Evolutionary conservation across 2,329 filamentous ascomycete species (phyloP).

Genomic region (Mycogone perniciosa): DNA sequence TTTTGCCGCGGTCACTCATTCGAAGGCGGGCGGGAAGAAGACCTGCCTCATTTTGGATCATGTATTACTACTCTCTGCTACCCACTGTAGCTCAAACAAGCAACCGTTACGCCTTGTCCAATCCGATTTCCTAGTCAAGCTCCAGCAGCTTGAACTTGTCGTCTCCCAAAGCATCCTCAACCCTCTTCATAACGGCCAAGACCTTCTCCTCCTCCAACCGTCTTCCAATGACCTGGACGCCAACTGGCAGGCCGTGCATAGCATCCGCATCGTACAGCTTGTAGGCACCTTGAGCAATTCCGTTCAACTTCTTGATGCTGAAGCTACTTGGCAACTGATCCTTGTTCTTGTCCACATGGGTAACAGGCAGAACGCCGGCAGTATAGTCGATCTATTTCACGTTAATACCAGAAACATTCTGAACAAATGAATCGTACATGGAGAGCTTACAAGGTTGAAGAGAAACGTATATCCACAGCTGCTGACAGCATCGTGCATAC

Average conservation of each 20-base stretch:
- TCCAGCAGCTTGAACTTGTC: constrained; percentile 48
- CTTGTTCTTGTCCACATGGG: constrained; percentile 65
- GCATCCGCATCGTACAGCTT: constrained; percentile 73
- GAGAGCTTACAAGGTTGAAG: constrained; percentile 67
- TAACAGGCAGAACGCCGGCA: constrained; percentile 75
- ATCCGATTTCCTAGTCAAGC: constrained; percentile 29
- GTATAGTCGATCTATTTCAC: constrained; percentile 71
- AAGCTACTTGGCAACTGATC: constrained; percentile 61
- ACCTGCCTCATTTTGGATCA: no score
- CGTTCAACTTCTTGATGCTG: constrained; percentile 61
- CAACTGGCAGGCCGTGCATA: constrained; percentile 86
- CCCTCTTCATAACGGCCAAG: constrained; percentile 67
- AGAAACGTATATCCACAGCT: constrained; percentile 91
- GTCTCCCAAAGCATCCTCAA: constrained; percentile 66
- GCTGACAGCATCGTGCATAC: constrained; percentile 77
- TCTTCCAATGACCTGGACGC: constrained; percentile 74
- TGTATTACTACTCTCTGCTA: no score
- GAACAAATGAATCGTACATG: neutral
- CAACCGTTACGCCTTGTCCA: constrained; percentile 1
- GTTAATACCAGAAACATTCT: neutral
- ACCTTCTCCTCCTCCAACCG: constrained; percentile 85
- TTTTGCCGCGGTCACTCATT: no score
- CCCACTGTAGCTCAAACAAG: neutral
- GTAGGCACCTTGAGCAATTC: constrained; percentile 75
- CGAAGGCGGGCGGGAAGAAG: no score